Percentiles rank a stretch among this genome's conserved stretches.
Conservation (phyloP, 108 stramenopile species). For the Schizochytrium sp. region DNA sequence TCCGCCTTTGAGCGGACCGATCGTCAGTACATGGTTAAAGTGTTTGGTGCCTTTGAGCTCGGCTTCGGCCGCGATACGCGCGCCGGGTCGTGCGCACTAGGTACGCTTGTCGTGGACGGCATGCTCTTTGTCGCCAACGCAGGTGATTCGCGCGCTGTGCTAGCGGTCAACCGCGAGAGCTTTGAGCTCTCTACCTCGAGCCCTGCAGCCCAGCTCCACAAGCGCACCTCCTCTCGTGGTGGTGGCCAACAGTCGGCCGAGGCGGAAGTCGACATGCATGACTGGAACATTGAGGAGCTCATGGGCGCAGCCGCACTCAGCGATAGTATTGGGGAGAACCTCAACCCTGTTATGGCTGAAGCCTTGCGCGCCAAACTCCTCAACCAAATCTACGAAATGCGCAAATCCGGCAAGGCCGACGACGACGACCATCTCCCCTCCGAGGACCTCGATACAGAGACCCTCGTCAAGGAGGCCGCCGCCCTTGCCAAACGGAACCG, state of each 20-base stretch:
- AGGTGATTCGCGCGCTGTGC: constrained; percentile 18
- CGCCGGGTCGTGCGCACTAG: constrained; percentile 47
- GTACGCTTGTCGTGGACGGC: constrained; percentile 31
- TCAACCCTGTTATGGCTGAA: neutral
- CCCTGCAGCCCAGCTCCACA: neutral
- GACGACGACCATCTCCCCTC: neutral
- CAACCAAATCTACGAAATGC: constrained; percentile 3
- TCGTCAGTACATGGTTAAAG: constrained; percentile 31
- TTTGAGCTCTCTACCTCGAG: neutral
- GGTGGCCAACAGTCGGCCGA: neutral
- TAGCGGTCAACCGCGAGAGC: neutral
- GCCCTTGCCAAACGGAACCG: neutral
- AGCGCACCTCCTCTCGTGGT: neutral
- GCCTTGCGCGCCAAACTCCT: neutral
- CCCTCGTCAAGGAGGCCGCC: neutral
- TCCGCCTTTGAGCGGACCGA: constrained; percentile 43
- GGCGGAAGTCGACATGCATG: constrained; percentile 1
- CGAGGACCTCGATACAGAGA: neutral
- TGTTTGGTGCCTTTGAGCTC: constrained; percentile 41
- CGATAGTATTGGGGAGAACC: neutral
- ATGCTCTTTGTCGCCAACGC: constrained; percentile 43
- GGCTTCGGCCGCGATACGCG: constrained; percentile 46
- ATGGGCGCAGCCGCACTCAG: neutral
- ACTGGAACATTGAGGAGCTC: constrained; percentile 10
- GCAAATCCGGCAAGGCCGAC: neutral